These are phyloP conservation scores for Penicillium arizonense DNA, from an alignment of 495 filamentous ascomycete species.

Conservation along the genomic window DNA sequence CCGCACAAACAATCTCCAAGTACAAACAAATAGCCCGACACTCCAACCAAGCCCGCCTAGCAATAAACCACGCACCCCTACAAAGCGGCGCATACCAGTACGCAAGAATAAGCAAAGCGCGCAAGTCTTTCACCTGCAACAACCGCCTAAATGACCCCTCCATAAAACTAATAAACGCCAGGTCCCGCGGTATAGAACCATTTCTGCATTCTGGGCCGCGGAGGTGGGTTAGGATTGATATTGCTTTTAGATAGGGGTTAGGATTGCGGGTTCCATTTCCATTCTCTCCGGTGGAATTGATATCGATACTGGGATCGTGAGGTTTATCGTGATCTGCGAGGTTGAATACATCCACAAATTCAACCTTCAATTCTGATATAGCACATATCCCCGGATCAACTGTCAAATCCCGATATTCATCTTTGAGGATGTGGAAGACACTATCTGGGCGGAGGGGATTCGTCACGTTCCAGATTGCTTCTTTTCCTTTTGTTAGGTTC, in stretches of 20 bases:
- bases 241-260: conserved; percentile 33
- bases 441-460: conserved; percentile 37
- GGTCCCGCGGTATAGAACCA: conserved; percentile 7
- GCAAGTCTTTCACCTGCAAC: conserved; percentile 34
- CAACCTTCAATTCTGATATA: conserved; percentile 5
- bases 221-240: conserved; percentile 24
- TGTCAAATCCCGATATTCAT: conserved; percentile 15
- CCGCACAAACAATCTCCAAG: conserved; percentile 15
- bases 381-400: not conserved
- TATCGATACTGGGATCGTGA: too few species aligned
- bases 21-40: conserved; percentile 42
- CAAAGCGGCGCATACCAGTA: conserved; percentile 36
- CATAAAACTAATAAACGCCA: conserved; percentile 22
- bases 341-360: conserved; percentile 9
- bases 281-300: too few species aligned
- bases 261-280: conserved; percentile 1
- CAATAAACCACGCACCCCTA: conserved; percentile 33
- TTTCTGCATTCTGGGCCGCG: conserved; percentile 2
- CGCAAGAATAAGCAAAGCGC: conserved; percentile 36
- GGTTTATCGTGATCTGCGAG: not conserved
- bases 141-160: conserved; percentile 10
- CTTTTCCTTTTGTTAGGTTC: conserved; percentile 31
- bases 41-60: conserved; percentile 32
- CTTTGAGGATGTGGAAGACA: conserved; percentile 30
- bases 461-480: conserved; percentile 29